phyloP scores from a whole-genome alignment of 768 basidiomycete genomes.

The Tephrocybe sp. region DNA sequence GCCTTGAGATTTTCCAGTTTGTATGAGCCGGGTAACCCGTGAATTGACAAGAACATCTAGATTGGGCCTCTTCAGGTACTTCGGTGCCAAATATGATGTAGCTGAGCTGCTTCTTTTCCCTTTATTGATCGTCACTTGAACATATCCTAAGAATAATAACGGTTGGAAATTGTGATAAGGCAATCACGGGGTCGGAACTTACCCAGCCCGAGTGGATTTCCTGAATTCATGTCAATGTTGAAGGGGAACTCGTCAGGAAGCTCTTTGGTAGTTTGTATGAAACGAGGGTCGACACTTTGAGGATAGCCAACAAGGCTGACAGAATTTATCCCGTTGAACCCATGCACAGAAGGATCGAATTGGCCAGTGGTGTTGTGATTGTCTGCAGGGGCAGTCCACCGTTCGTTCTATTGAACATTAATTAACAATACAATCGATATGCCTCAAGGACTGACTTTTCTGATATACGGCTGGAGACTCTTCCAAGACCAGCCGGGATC shows the following conservation, averaged over 20 bases:
- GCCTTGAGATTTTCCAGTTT: not conserved
- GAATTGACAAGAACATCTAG: not conserved
- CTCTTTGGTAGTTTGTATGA: conserved; percentile 23
- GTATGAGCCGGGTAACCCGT: not conserved
- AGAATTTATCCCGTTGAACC: conserved; percentile 19
- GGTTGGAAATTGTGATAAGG: not conserved
- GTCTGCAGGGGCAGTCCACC: conserved; percentile 18
- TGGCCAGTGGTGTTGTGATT: conserved; percentile 26
- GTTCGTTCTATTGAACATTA: not conserved
- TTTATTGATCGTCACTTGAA: not conserved
- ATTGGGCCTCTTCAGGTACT: not conserved
- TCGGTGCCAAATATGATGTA: not conserved
- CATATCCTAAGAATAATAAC: not conserved
- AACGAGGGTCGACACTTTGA: conserved; percentile 17
- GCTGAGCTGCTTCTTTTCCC: not conserved
- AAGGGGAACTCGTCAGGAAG: conserved; percentile 18
- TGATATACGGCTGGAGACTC: not conserved
- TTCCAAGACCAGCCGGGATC: not conserved
- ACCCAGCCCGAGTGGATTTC: conserved; percentile 16
- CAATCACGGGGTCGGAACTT: not conserved
- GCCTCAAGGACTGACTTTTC: not conserved
- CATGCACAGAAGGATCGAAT: conserved; percentile 27
- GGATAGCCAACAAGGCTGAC: conserved; percentile 22
- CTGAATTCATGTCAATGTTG: conserved; percentile 17
- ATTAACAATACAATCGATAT: not conserved